Conservation (phyloP, 106 monocot species). For the Allium sativum region DNA sequence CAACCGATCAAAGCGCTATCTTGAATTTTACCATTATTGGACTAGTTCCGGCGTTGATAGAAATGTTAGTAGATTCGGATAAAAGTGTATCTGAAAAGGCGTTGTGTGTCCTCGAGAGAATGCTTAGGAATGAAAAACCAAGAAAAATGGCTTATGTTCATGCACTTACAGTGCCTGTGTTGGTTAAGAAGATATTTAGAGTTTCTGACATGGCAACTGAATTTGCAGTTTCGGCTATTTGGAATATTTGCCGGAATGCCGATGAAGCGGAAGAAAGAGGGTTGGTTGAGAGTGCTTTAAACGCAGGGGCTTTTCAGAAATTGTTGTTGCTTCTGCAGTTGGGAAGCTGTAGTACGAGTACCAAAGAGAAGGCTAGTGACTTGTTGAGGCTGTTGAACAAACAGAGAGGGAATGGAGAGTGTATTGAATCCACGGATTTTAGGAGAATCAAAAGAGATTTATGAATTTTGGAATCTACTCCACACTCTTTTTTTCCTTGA, state of each 20-base stretch:
- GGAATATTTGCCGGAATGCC: slow-evolving; percentile 44
- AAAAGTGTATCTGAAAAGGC: slow-evolving; percentile 63
- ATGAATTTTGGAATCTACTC: slow-evolving; percentile 1
- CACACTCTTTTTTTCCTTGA: too few species aligned
- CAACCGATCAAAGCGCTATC: slow-evolving; percentile 1
- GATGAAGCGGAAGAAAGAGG: background rate
- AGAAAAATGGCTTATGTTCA: slow-evolving; percentile 19
- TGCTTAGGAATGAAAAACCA: slow-evolving; percentile 19
- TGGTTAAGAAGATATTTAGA: slow-evolving; percentile 64
- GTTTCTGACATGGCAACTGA: slow-evolving; percentile 57
- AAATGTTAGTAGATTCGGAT: slow-evolving; percentile 13
- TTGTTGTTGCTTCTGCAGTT: slow-evolving; percentile 44
- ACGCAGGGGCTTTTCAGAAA: slow-evolving; percentile 53
- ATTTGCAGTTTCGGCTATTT: slow-evolving; percentile 55
- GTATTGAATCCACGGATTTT: slow-evolving; percentile 36
- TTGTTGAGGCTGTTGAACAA: slow-evolving; percentile 38
- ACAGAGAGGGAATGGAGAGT: slow-evolving; percentile 22
- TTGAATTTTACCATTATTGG: slow-evolving; percentile 22
- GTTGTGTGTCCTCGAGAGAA: slow-evolving; percentile 34
- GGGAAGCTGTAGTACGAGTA: slow-evolving; percentile 26
- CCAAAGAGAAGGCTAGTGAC: slow-evolving; percentile 44
- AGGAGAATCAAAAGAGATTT: slow-evolving; percentile 36
- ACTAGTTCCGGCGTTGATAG: slow-evolving; percentile 27
- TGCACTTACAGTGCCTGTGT: slow-evolving; percentile 44
- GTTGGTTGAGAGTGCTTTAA: slow-evolving; percentile 16